Conservation (phyloP, 1,139 yeast species). For the Sugiyamaella grinbergsii region DNA sequence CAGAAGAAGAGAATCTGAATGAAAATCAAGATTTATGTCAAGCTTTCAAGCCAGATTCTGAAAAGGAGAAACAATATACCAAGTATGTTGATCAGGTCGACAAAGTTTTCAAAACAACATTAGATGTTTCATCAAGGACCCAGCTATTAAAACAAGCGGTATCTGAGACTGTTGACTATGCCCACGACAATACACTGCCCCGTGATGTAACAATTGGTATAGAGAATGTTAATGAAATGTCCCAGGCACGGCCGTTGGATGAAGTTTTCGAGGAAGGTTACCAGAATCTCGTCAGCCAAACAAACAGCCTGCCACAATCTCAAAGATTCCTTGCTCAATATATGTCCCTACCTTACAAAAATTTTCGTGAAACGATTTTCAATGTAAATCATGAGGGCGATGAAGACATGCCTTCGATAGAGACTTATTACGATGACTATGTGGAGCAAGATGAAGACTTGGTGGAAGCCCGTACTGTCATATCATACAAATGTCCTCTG, state of each 20-base stretch:
- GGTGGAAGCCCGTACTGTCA: slow-evolving; percentile 33
- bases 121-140: slow-evolving; percentile 2
- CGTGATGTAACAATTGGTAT: slow-evolving; percentile 5
- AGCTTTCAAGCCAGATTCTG: slow-evolving; percentile 1
- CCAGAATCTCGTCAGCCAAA: not conserved
- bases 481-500: slow-evolving; percentile 38
- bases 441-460: slow-evolving; percentile 35
- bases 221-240: slow-evolving; percentile 10
- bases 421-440: slow-evolving; percentile 31
- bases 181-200: not conserved
- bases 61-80: not conserved
- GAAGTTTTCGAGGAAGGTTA: slow-evolving; percentile 1
- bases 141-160: not conserved
- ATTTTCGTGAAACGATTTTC: slow-evolving; percentile 31
- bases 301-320: slow-evolving; percentile 1
- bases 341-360: slow-evolving; percentile 33
- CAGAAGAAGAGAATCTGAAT: slow-evolving; percentile 4
- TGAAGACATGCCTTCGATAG: slow-evolving; percentile 32
- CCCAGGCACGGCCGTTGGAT: slow-evolving; percentile 13
- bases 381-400: slow-evolving; percentile 28
- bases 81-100: not conserved
- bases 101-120: not conserved
- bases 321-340: not conserved
- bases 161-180: slow-evolving; percentile 1
- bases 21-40: not conserved